These are phyloP conservation scores for Colletotrichum spinosum DNA, from an alignment of 2,329 filamentous ascomycete genomes.

Conservation along the genomic window DNA sequence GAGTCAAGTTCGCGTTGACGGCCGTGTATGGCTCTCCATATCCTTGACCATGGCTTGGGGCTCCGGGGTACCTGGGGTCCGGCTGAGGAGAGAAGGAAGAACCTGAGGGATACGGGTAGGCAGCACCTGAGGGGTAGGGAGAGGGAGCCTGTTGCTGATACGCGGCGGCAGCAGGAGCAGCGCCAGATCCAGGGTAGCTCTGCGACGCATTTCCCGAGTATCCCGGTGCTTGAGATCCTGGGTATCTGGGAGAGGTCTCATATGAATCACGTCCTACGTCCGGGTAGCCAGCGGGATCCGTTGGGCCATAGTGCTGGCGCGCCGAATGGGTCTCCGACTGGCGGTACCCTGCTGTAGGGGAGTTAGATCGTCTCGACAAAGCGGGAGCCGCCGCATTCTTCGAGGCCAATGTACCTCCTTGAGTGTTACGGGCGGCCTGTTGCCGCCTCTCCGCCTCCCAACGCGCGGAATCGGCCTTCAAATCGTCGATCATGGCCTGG, in stretches of 20 bases:
- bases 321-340: slow-evolving; percentile 62
- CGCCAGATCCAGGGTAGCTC: slow-evolving; percentile 33
- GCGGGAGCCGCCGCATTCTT: slow-evolving; percentile 58
- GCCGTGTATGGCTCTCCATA: slow-evolving; percentile 37
- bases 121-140: slow-evolving; percentile 33
- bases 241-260: slow-evolving; percentile 60
- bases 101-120: slow-evolving; percentile 38
- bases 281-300: slow-evolving; percentile 43
- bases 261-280: slow-evolving; percentile 52
- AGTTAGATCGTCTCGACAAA: slow-evolving; percentile 69
- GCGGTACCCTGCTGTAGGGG: slow-evolving; percentile 67
- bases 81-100: slow-evolving; percentile 35
- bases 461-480: slow-evolving; percentile 71
- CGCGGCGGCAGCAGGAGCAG: slow-evolving; percentile 8
- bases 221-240: slow-evolving; percentile 61
- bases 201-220: slow-evolving; percentile 58
- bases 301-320: slow-evolving; percentile 61
- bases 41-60: slow-evolving; percentile 27
- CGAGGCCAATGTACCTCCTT: slow-evolving; percentile 69
- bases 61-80: slow-evolving; percentile 37
- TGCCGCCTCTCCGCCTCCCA: slow-evolving; percentile 71
- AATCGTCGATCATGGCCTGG: slow-evolving; percentile 73
- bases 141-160: slow-evolving; percentile 36
- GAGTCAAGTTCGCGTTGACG: slow-evolving; percentile 28
- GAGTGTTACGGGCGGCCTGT: slow-evolving; percentile 63